These are phyloP conservation scores for Agrocybe chaxingu DNA, from an alignment of 768 basidiomycete species.

Conservation along the genomic window DNA sequence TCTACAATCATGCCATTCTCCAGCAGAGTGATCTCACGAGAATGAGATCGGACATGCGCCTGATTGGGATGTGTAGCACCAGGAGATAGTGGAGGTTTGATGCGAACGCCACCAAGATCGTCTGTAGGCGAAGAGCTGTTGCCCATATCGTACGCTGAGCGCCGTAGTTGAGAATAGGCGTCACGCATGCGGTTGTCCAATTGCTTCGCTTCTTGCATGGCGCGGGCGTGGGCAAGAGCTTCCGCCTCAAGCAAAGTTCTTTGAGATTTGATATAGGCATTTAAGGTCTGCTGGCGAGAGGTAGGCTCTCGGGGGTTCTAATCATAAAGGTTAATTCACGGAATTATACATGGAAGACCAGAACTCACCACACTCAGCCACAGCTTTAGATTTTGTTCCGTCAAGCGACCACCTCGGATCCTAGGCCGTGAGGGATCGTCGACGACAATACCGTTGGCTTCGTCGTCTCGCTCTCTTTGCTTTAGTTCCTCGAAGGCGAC, in stretches of 20 bases:
- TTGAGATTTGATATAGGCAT: constrained; percentile 81
- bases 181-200: constrained; percentile 78
- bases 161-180: constrained; percentile 73
- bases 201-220: constrained; percentile 73
- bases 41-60: constrained; percentile 46
- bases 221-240: constrained; percentile 70
- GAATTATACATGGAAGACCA: constrained; percentile 1
- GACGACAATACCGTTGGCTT: constrained; percentile 43
- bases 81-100: constrained; percentile 58
- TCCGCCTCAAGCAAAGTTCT: constrained; percentile 80
- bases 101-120: constrained; percentile 64
- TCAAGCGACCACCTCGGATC: constrained; percentile 64
- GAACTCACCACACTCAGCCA: constrained; percentile 72
- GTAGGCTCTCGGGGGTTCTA: constrained; percentile 92
- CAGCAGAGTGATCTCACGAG: constrained; percentile 74
- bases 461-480: constrained; percentile 69
- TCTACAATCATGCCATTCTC: constrained; percentile 91
- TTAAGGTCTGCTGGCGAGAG: constrained; percentile 79
- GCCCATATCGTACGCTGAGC: constrained; percentile 73
- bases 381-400: constrained; percentile 76
- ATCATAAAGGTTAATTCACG: constrained; percentile 10
- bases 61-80: constrained; percentile 31
- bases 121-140: constrained; percentile 44
- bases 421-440: constrained; percentile 59
- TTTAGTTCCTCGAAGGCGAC: constrained; percentile 74